These are phyloP conservation scores for Lepiota venenata DNA, from an alignment of 768 basidiomycete genomes.

Conservation along the genomic window DNA sequence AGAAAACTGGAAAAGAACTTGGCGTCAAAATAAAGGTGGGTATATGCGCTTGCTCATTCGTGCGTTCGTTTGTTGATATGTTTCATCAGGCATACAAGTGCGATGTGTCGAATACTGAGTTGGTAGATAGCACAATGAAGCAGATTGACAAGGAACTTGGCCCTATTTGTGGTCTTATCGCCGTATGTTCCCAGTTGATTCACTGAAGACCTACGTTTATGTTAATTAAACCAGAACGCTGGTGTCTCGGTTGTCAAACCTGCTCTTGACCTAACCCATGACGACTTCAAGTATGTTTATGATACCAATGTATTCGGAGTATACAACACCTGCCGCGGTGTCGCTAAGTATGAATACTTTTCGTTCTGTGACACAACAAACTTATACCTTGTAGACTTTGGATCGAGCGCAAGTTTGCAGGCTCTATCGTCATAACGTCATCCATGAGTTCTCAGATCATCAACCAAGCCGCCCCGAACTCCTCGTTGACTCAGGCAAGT, in stretches of 20 bases:
- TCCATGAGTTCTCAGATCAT: constrained; percentile 70
- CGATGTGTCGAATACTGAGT: constrained; percentile 49
- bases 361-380: background rate
- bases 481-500: constrained; percentile 48
- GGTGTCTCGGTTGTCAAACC: constrained; percentile 63
- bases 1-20: constrained; percentile 43
- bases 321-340: constrained; percentile 59
- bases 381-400: constrained; percentile 34
- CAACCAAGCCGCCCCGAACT: constrained; percentile 42
- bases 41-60: constrained; percentile 4
- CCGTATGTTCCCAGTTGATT: constrained; percentile 31
- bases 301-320: constrained; percentile 64
- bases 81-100: constrained; percentile 52
- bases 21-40: constrained; percentile 38
- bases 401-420: constrained; percentile 30
- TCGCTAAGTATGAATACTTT: constrained; percentile 40
- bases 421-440: constrained; percentile 61
- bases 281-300: constrained; percentile 55
- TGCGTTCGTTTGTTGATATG: background rate
- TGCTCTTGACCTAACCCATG: constrained; percentile 49
- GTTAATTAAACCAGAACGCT: constrained; percentile 40
- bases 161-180: constrained; percentile 50
- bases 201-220: background rate
- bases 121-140: constrained; percentile 40
- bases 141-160: constrained; percentile 48